These are phyloP conservation scores for Trichosporon faecale DNA, from an alignment of 1,284 basidiomycete genomes.

Conservation along the genomic window DNA sequence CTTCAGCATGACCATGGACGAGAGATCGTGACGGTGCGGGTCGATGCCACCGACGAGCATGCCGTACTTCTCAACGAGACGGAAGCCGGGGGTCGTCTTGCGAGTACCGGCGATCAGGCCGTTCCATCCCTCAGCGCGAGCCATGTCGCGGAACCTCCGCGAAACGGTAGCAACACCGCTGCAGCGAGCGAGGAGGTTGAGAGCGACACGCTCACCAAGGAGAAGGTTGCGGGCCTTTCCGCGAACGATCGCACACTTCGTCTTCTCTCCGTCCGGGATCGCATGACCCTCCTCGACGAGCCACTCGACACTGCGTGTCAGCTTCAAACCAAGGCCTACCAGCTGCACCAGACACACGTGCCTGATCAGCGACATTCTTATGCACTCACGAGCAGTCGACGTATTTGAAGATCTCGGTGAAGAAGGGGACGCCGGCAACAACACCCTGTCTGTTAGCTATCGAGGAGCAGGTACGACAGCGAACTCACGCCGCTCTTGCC, in stretches of 20 bases:
- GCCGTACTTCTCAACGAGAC: slow-evolving; percentile 96
- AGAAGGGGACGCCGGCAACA: slow-evolving; percentile 92
- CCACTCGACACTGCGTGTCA: slow-evolving; percentile 76
- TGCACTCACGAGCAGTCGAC: slow-evolving; percentile 78
- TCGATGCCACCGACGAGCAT: slow-evolving; percentile 99
- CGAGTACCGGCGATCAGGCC: slow-evolving; percentile 92
- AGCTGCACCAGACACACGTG: not conserved
- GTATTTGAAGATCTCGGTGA: slow-evolving; percentile 87
- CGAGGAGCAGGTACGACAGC: too few species aligned
- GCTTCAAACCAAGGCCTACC: not conserved
- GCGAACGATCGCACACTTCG: slow-evolving; percentile 85
- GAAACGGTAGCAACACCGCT: slow-evolving; percentile 95
- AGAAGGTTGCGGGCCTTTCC: slow-evolving; percentile 85
- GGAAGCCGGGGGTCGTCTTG: slow-evolving; percentile 98
- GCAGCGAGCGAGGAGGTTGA: slow-evolving; percentile 92
- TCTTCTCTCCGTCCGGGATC: slow-evolving; percentile 62
- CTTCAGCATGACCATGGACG: slow-evolving; percentile 99
- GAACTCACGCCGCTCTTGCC: slow-evolving; percentile 60
- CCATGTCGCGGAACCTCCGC: slow-evolving; percentile 73
- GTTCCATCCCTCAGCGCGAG: slow-evolving; percentile 72
- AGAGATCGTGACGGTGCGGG: slow-evolving; percentile 91
- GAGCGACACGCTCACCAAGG: slow-evolving; percentile 89
- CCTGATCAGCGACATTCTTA: not conserved
- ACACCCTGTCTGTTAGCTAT: slow-evolving; percentile 60
- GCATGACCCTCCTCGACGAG: slow-evolving; percentile 79